Evolutionary conservation across 164 flowering plant species (phyloP), one percentile per base, ranked within the genome.

Genomic region (Magnolia kwangsiensis): DNA sequence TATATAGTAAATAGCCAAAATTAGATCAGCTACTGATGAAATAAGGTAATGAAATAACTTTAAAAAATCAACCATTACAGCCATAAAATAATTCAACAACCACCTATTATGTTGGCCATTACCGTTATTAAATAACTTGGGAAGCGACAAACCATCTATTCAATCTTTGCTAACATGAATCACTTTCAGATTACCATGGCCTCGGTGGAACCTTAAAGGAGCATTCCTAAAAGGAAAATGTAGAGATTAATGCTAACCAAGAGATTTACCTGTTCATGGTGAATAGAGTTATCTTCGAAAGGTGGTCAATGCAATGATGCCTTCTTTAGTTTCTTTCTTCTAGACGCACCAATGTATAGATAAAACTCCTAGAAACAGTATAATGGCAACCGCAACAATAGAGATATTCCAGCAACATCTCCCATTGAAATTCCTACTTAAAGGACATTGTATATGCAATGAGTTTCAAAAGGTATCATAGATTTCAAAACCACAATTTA

Each of bases 361-460:
- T 80, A 23, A 80, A 70, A 72, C 79, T 64, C 82, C 89, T 65
- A 84, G 69, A 66, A 88, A 31, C 24, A 87, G 69, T 59, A 82
- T 67, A 16, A 24, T 87, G 66, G 73, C 84, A 51, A 83, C 78
- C 61, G 8, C 92, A 50, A 80, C 92, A 69, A 89, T 31, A 50
- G 87, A 72, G 81, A 89, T 86, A 89, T 86, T 67, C 92, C 96
- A 75, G 88, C 94, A 75, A 91, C 83, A 29, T 73, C 90, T 71
- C 93, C 94, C 58, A 81, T 76, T 16, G 87, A 72, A 21, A 89
- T 51, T 70, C 94, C 97, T 95, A 89, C 81, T 85, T 73, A 74
- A 71, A 73, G 11, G 67, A 31, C 84, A 63, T 65, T 24, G 72
- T n/a, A 20, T n/a, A 67, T 13, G 13, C 65, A 50, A 59, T 64